Percentiles rank a stretch among this genome's conserved stretches.
Conservation (phyloP, 2,329 filamentous ascomycete genomes). For the Neopestalotiopsis clavispora region DNA sequence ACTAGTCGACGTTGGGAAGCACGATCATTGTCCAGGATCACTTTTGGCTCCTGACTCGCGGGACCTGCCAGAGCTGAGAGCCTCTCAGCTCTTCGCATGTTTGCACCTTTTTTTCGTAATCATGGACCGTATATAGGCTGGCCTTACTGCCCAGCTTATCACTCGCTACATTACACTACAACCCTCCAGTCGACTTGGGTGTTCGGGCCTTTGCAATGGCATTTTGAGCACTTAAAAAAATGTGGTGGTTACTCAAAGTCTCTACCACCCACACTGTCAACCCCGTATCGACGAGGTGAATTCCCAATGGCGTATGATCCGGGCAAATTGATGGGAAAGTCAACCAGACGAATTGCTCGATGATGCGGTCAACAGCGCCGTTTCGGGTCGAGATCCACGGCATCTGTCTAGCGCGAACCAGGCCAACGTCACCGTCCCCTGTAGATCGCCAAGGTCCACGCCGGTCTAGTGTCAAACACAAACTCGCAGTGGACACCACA, state of each 20-base stretch:
- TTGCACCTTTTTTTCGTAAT: not conserved
- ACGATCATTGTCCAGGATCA: constrained; percentile 2
- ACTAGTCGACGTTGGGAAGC: constrained; percentile 7
- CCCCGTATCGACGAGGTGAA: not conserved
- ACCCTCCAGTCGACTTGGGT: not conserved
- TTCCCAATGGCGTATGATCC: constrained; percentile 2
- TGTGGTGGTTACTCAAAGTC: not conserved
- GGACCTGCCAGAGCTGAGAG: not conserved
- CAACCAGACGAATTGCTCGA: constrained; percentile 2
- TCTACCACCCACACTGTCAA: not conserved
- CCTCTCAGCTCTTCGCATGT: not conserved
- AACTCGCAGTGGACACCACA: not conserved
- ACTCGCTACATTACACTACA: not conserved
- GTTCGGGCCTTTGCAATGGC: not conserved
- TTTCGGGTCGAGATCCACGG: constrained; percentile 9
- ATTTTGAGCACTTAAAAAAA: not conserved
- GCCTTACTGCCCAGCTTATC: not conserved
- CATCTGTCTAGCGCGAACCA: constrained; percentile 5
- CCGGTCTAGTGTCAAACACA: not conserved
- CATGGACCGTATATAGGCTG: not conserved
- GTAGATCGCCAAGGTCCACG: not conserved
- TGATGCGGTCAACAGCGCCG: not conserved
- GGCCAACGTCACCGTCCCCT: constrained; percentile 15
- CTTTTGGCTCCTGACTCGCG: constrained; percentile 9
- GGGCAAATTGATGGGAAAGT: constrained; percentile 3